Base-by-base conservation (phyloP, 164 flowering plant genomes). In the Annona squamosa region DNA sequence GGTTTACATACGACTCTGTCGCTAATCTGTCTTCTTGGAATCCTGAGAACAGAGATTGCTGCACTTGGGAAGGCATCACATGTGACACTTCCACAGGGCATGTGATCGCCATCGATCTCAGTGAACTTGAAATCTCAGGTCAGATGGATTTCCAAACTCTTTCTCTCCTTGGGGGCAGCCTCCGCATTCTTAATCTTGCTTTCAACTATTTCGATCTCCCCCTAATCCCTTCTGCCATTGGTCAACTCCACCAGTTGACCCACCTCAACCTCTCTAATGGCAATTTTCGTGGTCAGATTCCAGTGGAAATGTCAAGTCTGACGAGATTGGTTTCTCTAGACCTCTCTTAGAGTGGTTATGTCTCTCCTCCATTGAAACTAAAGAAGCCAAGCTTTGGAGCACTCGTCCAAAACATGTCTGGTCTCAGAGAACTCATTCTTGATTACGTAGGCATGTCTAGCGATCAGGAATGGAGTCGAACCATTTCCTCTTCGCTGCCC, bases 201-300 rank as follows among this genome's bases (percentile, higher is more conserved):
- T 46, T 4, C 72, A 88, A 82, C 75, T 19, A 3, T 65, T 78
- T 88, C 81, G 48, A 18, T 26, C 26, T 7, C 48, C 41, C 5
- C 16, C 42, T 13, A 64, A 81, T 87, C 43, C 91, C 89, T 5
- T 57, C 80, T 45, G 77, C 79, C 62, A 62, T 88, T 17, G 76
- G 4, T 7, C 75, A 63, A 18, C 83, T 88, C 4, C 17, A 68
- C 0, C 73, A 75, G 62, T 71, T 86, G 78, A 75, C 37, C 17
- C 63, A 76, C 72, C 82, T 88, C 71, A 83, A 89, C 67, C 68
- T 88, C 57, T 86, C 88, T 4, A 66, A 75, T 12, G 66, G 87
- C 4, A 75, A 79, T 19, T 86, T 87, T 57, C 16, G 4, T 0
- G 88, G 87, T 44, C 87, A 87, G 41, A 76, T 80, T 46, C 90